Evolutionary conservation across 78 protist genomes (phyloP).

Genomic region (Bigelowiella natans): DNA sequence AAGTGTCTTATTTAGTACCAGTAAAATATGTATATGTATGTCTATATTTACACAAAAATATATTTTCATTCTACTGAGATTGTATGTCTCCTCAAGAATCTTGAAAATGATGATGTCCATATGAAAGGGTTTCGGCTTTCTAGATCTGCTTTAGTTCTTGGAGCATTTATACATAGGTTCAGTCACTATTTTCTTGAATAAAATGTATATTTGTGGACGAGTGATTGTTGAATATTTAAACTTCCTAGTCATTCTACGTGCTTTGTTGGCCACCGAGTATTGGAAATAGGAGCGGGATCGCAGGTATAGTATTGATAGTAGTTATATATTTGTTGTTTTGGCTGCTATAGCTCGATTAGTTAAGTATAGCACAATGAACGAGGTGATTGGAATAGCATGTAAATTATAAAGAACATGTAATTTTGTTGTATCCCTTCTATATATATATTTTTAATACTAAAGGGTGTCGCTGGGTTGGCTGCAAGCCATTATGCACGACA

Average conservation of each 20-base stretch:
- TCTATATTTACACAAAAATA: background rate
- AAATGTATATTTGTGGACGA: background rate
- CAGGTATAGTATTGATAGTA: background rate
- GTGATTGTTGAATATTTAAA: background rate
- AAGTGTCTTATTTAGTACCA: too few species aligned
- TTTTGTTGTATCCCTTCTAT: too few species aligned
- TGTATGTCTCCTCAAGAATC: too few species aligned
- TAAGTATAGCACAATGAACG: too few species aligned
- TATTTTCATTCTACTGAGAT: background rate
- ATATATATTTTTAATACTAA: too few species aligned
- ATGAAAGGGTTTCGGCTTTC: background rate
- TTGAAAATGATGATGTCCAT: too few species aligned
- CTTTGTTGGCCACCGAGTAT: background rate
- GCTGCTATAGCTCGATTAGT: too few species aligned
- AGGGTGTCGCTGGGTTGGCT: too few species aligned
- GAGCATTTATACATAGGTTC: background rate
- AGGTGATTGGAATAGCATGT: too few species aligned
- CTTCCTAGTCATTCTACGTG: background rate
- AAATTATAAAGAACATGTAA: too few species aligned
- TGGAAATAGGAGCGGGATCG: background rate
- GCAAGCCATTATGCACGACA: too few species aligned
- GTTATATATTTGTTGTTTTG: too few species aligned
- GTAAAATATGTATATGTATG: background rate
- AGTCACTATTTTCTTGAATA: background rate
- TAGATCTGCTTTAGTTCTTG: background rate